Conservation (phyloP, 140 eudicot genomes). For the Oenanthe javanica region DNA sequence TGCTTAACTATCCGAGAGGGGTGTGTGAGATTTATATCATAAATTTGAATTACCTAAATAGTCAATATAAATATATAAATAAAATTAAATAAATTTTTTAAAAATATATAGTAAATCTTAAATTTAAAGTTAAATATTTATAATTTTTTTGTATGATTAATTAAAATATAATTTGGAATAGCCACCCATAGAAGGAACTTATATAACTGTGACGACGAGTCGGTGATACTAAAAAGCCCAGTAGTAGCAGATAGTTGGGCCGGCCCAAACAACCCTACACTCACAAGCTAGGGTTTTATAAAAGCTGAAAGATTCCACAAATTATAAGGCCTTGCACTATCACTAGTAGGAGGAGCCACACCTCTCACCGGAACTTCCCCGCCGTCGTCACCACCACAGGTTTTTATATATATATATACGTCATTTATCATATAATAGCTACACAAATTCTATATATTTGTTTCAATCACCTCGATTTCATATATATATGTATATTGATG, state of each 20-base stretch:
- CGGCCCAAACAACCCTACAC: not conserved
- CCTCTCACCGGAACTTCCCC: not conserved
- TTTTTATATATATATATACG: not conserved
- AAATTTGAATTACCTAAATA: too few relatives aligned
- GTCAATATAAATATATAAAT: too few relatives aligned
- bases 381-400: not conserved
- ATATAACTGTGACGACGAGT: too few relatives aligned
- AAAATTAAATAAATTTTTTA: too few relatives aligned
- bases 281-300: not conserved
- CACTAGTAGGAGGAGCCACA: not conserved
- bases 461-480: not conserved
- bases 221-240: slow-evolving; percentile 8
- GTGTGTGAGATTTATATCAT: too few relatives aligned
- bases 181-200: too few relatives aligned
- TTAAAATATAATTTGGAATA: too few relatives aligned
- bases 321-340: not conserved
- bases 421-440: too few relatives aligned
- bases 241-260: not conserved
- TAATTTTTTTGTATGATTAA: too few relatives aligned
- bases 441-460: not conserved
- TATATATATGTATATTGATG: not conserved
- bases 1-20: too few relatives aligned
- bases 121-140: too few relatives aligned
- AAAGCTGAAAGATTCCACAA: not conserved
- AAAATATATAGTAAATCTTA: too few relatives aligned